phyloP scores from a whole-genome alignment of 225 moss, liverwort and hornwort genomes.

The Sphagnum contortum region DNA sequence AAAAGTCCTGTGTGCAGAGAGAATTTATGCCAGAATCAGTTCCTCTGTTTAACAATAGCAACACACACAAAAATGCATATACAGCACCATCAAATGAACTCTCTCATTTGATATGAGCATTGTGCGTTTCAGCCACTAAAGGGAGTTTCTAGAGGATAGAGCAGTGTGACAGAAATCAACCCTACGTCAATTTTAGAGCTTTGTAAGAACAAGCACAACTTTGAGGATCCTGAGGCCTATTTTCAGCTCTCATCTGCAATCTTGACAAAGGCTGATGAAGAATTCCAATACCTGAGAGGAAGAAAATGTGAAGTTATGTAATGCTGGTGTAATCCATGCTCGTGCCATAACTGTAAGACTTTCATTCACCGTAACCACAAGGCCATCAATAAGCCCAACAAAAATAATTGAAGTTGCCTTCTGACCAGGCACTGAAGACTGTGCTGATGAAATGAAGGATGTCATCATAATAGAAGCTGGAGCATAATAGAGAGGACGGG shows the following conservation, averaged over 20 bases:
- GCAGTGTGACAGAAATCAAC: too few species aligned
- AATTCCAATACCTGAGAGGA: slow-evolving; percentile 48
- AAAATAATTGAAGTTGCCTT: slow-evolving; percentile 41
- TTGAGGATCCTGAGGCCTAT: too few species aligned
- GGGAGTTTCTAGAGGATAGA: too few species aligned
- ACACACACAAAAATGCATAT: background rate
- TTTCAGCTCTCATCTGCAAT: too few species aligned
- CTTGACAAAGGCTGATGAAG: background rate
- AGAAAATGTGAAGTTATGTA: slow-evolving; percentile 71
- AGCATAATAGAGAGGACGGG: slow-evolving; percentile 68
- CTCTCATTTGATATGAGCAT: too few species aligned
- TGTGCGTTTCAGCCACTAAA: too few species aligned
- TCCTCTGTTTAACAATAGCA: too few species aligned
- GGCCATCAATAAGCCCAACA: slow-evolving; percentile 62
- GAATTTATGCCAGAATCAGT: too few species aligned
- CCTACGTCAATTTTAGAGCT: too few species aligned
- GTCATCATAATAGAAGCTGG: slow-evolving; percentile 72
- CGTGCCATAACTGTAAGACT: slow-evolving; percentile 52
- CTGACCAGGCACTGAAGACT: slow-evolving; percentile 32
- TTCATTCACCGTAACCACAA: slow-evolving; percentile 56
- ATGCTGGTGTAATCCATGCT: slow-evolving; percentile 62
- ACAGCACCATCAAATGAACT: background rate
- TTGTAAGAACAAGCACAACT: too few species aligned
- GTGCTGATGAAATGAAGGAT: slow-evolving; percentile 37
- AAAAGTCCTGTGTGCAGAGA: slow-evolving; percentile 42